phyloP scores from a whole-genome alignment of 2,329 filamentous ascomycete genomes.

The Diaporthe sp. region DNA sequence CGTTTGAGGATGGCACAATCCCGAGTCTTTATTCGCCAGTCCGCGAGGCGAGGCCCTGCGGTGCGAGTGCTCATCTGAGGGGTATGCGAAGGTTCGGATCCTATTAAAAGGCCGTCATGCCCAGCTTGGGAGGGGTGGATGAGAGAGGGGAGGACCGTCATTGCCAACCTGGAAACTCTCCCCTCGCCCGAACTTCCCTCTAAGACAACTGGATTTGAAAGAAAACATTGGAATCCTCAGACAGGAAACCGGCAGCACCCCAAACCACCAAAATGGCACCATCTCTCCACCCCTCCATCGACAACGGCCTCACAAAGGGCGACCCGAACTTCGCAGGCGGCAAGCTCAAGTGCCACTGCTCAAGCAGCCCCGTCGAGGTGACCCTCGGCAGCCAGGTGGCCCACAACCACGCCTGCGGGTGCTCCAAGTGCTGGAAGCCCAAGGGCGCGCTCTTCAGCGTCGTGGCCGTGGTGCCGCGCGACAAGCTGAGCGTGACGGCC shows the following conservation, averaged over 20 bases:
- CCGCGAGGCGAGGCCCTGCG: constrained; percentile 16
- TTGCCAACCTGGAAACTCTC: not conserved
- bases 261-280: constrained; percentile 48
- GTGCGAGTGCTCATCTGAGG: constrained; percentile 21
- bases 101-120: constrained; percentile 23
- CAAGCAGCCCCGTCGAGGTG: constrained; percentile 68
- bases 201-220: no score
- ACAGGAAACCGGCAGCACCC: not conserved
- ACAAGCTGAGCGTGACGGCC: constrained; percentile 68
- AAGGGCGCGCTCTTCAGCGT: constrained; percentile 73
- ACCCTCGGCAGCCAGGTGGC: constrained; percentile 69
- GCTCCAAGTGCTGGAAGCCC: constrained; percentile 81
- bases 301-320: constrained; percentile 72
- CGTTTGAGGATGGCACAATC: constrained; percentile 31
- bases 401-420: constrained; percentile 80
- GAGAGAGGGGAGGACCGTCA: not conserved
- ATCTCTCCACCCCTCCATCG: constrained; percentile 73
- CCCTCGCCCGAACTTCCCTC: not conserved
- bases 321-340: constrained; percentile 68
- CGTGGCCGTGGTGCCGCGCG: constrained; percentile 71
- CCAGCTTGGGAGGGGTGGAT: not conserved
- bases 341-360: constrained; percentile 73
- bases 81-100: constrained; percentile 19
- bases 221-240: not conserved
- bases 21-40: constrained; percentile 30